Evolutionary conservation across 75 land plant genomes (phyloP).

Genomic region (Cryptomeria japonica): DNA sequence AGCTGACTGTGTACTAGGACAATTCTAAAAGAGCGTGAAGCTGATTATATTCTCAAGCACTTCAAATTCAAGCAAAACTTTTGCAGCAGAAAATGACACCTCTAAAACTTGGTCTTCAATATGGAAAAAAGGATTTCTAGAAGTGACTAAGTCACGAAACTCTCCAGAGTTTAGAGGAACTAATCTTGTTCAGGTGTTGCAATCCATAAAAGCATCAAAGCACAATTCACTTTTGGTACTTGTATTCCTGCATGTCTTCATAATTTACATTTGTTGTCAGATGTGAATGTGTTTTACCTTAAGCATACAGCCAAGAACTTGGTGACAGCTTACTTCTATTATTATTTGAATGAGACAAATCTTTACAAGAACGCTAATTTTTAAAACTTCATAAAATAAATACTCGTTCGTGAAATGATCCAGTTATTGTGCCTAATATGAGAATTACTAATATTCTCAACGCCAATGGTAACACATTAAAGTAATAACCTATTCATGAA

Average conservation of each 20-base stretch:
- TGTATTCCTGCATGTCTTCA: background rate
- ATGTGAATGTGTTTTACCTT: no score
- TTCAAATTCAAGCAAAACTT: background rate
- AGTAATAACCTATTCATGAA: background rate
- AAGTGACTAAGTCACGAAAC: background rate
- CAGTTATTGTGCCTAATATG: background rate
- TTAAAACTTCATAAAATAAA: no score
- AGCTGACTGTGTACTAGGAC: background rate
- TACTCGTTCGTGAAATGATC: background rate
- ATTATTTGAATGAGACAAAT: no score
- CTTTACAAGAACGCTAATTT: no score
- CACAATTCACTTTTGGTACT: background rate
- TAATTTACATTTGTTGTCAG: no score
- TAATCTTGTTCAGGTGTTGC: background rate
- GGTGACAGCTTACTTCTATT: background rate
- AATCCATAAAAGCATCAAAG: background rate
- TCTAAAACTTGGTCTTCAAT: background rate
- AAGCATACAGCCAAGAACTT: no score
- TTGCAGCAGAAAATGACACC: background rate
- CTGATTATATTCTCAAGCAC: background rate
- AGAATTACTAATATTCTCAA: background rate
- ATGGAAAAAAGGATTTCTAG: background rate
- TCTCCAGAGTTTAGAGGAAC: background rate
- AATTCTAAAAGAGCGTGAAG: background rate
- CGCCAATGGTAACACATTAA: background rate